Evolutionary conservation across 257 asterid genomes (phyloP).

Genomic region (Solanum piurae): DNA sequence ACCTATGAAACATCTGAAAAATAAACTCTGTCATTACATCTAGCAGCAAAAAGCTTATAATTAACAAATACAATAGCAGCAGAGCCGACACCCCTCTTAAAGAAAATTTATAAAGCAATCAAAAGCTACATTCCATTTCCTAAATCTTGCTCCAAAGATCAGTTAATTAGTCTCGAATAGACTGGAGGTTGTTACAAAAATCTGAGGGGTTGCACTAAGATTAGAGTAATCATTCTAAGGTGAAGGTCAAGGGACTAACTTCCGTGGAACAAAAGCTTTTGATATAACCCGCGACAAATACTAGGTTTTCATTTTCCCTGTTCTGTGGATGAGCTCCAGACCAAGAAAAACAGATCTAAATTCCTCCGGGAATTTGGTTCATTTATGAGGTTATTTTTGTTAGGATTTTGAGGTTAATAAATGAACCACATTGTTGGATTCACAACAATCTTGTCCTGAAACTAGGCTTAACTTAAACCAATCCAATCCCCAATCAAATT

Average conservation of each 20-base stretch:
- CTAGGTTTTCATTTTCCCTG: neutral
- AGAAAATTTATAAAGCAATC: neutral
- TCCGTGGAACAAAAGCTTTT: neutral
- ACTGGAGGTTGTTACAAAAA: neutral
- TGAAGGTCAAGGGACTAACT: neutral
- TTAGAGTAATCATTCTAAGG: neutral
- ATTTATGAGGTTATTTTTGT: neutral
- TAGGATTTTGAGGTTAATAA: neutral
- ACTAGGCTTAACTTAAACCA: neutral
- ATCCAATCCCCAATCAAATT: neutral
- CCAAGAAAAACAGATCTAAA: neutral
- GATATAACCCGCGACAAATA: neutral
- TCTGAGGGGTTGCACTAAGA: neutral
- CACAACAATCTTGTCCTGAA: neutral
- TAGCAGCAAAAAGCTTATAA: neutral
- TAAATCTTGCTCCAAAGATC: neutral
- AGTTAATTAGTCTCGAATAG: neutral
- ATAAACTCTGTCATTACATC: neutral
- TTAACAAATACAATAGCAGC: neutral
- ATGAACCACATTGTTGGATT: neutral
- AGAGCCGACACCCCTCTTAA: neutral
- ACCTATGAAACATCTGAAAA: neutral
- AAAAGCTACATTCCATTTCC: neutral
- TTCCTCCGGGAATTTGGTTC: neutral
- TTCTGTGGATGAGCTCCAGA: neutral